Percentiles rank a stretch among this genome's conserved stretches.
Conservation (phyloP, 257 asterid genomes). For the Solanum megistacrolobum region DNA sequence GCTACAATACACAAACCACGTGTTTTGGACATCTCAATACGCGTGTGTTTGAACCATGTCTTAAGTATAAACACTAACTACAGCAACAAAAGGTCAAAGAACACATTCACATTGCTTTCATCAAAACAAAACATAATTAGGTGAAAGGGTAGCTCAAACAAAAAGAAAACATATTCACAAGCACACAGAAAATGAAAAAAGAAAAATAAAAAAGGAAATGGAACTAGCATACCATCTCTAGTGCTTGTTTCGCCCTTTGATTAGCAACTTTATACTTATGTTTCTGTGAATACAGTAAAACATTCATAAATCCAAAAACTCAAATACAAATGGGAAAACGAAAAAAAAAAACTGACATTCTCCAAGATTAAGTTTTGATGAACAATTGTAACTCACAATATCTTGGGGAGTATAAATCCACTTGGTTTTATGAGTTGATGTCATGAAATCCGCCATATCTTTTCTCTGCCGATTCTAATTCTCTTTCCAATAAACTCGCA, state of each 20-base stretch:
- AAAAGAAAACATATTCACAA: neutral
- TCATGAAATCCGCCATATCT: slow-evolving; percentile 70
- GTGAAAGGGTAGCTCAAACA: neutral
- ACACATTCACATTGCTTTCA: neutral
- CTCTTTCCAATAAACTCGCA: neutral
- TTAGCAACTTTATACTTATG: slow-evolving; percentile 76
- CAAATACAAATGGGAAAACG: neutral
- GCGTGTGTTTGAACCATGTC: neutral
- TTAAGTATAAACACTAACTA: neutral
- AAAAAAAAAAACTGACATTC: too few species aligned
- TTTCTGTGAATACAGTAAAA: slow-evolving; percentile 28
- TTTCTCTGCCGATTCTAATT: neutral
- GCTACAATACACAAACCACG: neutral
- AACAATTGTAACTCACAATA: slow-evolving; percentile 29
- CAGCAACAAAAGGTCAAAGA: neutral
- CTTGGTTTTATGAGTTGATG: slow-evolving; percentile 82
- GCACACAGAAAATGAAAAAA: neutral
- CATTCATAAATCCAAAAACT: neutral
- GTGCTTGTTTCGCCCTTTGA: slow-evolving; percentile 82
- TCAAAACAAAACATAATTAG: neutral
- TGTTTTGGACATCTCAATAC: neutral
- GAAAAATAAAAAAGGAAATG: neutral
- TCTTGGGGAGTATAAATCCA: slow-evolving; percentile 83
- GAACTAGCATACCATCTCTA: slow-evolving; percentile 55
- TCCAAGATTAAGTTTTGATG: neutral